Base-by-base conservation (phyloP, 495 filamentous ascomycete genomes). In the Talaromyces proteolyticus region DNA sequence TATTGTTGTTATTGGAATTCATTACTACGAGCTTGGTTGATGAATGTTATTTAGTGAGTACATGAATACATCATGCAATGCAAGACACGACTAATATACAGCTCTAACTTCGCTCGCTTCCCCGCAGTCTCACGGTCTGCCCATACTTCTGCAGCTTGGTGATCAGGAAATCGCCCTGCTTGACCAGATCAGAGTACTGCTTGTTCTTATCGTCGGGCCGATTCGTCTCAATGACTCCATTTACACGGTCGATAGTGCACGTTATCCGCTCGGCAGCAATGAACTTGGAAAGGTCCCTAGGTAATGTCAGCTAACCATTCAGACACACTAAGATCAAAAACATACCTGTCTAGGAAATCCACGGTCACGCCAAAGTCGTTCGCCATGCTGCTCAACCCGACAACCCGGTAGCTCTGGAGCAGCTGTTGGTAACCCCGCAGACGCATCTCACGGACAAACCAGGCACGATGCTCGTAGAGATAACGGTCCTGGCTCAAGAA, bases 121-220 rank as follows among this genome's bases (percentile, higher is more conserved):
- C 93, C 53, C 94, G 80, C 69, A 98, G 77, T 57, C 94, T 78
- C 24, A 98, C 93, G 3, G 92, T 86, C 73, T 98, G 93, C 18
- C 93, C 93, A 62, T 96, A 98, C 74, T 97, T 98, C 73, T 98
- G 93, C 45, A 98, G 75, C 77, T 98, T 98, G 52, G 94, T 98
- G 66, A 98, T 96, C 43, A 98, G 72, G 58, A 92, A 84, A 70
- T 98, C 93, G 22, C 93, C 93, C 60, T 96, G 92, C 75, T 91
- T 93, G 44, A 98, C 89, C 26, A 96, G 89, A 60, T 96, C 93
- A 44, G 91, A 82, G 65, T 97, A 98, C 68, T 98, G 93, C 75
- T 94, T 95, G 76, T 96, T 96, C 81, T 97, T 97, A 67, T 95
- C 90, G 61, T 96, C 94, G 3, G 93, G 91, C 44, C 94, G 78